Conservation (phyloP, 2,329 filamentous ascomycete genomes). For the Graphiopsis chlorocephala region DNA sequence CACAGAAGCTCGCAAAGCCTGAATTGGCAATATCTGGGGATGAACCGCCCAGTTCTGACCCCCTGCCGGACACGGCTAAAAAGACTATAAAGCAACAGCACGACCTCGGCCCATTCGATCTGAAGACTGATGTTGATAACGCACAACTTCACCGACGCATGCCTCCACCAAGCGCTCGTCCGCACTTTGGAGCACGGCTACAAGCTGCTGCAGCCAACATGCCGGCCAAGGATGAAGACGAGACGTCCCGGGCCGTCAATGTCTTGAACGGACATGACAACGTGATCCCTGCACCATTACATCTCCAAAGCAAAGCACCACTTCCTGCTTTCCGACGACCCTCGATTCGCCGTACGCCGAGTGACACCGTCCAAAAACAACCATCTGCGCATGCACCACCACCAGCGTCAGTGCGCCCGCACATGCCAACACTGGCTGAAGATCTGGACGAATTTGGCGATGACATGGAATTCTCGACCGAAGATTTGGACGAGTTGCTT, state of each 20-base stretch:
- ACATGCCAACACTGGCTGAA: conserved; percentile 20
- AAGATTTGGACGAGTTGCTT: conserved; percentile 57
- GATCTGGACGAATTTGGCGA: conserved; percentile 46
- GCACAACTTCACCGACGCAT: not conserved
- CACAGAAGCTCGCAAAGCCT: conserved; percentile 28
- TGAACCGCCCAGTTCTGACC: conserved; percentile 48
- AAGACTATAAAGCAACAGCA: not conserved
- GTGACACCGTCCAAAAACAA: conserved; percentile 13
- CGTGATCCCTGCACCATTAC: conserved; percentile 23
- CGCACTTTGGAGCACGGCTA: not conserved
- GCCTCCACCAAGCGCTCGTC: conserved; percentile 1
- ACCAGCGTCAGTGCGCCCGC: conserved; percentile 1
- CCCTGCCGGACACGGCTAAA: conserved; percentile 38
- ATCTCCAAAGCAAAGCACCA: conserved; percentile 33
- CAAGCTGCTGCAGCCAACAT: not conserved
- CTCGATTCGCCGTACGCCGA: conserved; percentile 26
- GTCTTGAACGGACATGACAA: not conserved
- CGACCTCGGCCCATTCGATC: not conserved
- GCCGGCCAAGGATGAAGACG: not conserved
- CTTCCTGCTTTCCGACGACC: conserved; percentile 34
- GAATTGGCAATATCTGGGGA: conserved; percentile 21
- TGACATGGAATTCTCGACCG: conserved; percentile 52
- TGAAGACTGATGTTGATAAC: not conserved
- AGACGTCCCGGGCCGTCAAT: not conserved
- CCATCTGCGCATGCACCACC: not conserved